Evolutionary conservation across 169 alveolate genomes (phyloP).

Genomic region (Hepatocystis sp.): DNA sequence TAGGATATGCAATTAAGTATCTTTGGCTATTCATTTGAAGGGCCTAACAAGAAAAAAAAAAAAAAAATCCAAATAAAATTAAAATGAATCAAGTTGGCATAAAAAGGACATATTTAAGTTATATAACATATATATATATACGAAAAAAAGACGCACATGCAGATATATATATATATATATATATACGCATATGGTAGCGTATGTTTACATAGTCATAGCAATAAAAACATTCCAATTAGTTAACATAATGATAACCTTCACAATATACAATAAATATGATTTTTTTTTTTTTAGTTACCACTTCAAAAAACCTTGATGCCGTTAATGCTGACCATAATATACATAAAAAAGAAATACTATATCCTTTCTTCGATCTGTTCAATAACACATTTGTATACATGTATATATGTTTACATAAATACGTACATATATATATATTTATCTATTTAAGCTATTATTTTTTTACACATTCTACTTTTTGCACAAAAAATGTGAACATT

Average conservation of each 20-base stretch:
- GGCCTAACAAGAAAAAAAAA: constrained; percentile 50
- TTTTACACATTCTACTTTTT: not conserved
- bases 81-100: not conserved
- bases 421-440: not conserved
- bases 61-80: not conserved
- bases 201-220: no score
- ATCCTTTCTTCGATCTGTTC: constrained; percentile 74
- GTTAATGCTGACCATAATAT: constrained; percentile 86
- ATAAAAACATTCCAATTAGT: no score
- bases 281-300: constrained; percentile 15
- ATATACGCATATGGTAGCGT: no score
- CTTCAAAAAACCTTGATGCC: constrained; percentile 90
- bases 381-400: not conserved
- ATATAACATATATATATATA: no score
- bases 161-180: no score
- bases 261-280: no score
- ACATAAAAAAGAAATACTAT: constrained; percentile 77
- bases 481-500: not conserved
- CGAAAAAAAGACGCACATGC: no score
- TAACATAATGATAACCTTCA: no score
- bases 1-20: constrained; percentile 88
- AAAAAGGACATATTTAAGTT: no score
- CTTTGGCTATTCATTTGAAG: constrained; percentile 86
- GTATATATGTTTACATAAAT: not conserved
- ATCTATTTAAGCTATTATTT: no score